Evolutionary conservation across 1,284 basidiomycete species (phyloP), one percentile per base, ranked within the genome.

Genomic region (Schizopora paradoxa): DNA sequence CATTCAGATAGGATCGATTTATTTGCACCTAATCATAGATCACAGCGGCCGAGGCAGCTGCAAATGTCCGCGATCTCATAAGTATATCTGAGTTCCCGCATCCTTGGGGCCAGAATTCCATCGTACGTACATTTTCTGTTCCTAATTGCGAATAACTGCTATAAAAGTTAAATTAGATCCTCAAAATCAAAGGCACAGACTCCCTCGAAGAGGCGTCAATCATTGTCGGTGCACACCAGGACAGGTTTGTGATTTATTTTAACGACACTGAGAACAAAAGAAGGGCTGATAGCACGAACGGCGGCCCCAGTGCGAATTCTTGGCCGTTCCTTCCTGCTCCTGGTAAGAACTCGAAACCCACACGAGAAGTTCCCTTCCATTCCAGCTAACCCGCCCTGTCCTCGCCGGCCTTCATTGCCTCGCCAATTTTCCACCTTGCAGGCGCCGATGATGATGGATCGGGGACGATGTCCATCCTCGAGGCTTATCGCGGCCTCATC

Each of bases 311-410:
- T 49, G 90, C 86, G 25, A 93, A 92, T 66, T 68, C 83, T 61
- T 89, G 86, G 77, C 91, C 91, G 5, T 94, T 93, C 73, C 68
- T 90, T 26, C 77, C 87, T 43, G 90, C 93, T 19, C 92, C 93
- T 53, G 91, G 86, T 82, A 67, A 60, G 66, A 58, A 51, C 53
- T 18, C 52, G 54, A 1, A 58, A 18, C 10, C 19, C 5, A 7
- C 45, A 25, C 18, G 13, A n/a, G n/a, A n/a, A n/a, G n/a, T 41
- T 47, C n/a, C 23, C 38, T 43, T 32, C 29, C 19, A 36, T 41
- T 51, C 36, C 41, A 43, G 16, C 42, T 34, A 43, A 42, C 36
- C 44, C 40, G 19, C 33, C 32, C n/a, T n/a, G n/a, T n/a, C n/a
- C n/a, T n/a, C n/a, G n/a, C n/a, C n/a, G n/a, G n/a, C n/a, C n/a